phyloP scores from a whole-genome alignment of 2,329 filamentous ascomycete species.

The Fusarium xyrophilum region DNA sequence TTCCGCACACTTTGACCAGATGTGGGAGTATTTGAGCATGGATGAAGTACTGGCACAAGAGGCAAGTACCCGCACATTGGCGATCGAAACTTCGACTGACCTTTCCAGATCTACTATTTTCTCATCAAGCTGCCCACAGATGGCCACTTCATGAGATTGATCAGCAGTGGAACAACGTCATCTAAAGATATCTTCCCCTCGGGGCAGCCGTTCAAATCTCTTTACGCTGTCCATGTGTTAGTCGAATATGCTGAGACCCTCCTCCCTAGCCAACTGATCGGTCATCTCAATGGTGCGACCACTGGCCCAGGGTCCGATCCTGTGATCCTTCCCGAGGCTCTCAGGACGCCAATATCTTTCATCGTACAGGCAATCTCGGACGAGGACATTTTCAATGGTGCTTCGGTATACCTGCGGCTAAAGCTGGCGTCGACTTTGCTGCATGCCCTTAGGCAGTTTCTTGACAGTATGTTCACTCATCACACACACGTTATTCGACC shows the following conservation, averaged over 20 bases:
- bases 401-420: constrained; percentile 36
- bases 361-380: constrained; percentile 68
- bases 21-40: constrained; percentile 82
- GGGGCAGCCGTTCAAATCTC: constrained; percentile 72
- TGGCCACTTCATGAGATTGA: constrained; percentile 63
- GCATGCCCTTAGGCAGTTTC: constrained; percentile 40
- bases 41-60: constrained; percentile 72
- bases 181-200: constrained; percentile 71
- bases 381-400: constrained; percentile 56
- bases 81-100: constrained; percentile 23
- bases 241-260: constrained; percentile 62
- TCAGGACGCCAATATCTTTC: constrained; percentile 58
- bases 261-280: constrained; percentile 41
- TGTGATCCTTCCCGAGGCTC: constrained; percentile 43
- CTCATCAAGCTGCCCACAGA: constrained; percentile 74
- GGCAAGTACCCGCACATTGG: constrained; percentile 50
- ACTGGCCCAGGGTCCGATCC: constrained; percentile 29
- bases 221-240: constrained; percentile 76
- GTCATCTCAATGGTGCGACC: not conserved
- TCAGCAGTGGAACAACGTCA: constrained; percentile 61
- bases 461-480: constrained; percentile 36
- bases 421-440: constrained; percentile 42
- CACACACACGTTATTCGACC: not conserved
- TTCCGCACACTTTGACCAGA: constrained; percentile 78
- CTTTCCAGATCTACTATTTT: constrained; percentile 69